A percentile compares a stretch with the other conserved stretches of the same genome.
phyloP scores from a whole-genome alignment of 163 green algal genomes.

The Prototheca cutis region DNA sequence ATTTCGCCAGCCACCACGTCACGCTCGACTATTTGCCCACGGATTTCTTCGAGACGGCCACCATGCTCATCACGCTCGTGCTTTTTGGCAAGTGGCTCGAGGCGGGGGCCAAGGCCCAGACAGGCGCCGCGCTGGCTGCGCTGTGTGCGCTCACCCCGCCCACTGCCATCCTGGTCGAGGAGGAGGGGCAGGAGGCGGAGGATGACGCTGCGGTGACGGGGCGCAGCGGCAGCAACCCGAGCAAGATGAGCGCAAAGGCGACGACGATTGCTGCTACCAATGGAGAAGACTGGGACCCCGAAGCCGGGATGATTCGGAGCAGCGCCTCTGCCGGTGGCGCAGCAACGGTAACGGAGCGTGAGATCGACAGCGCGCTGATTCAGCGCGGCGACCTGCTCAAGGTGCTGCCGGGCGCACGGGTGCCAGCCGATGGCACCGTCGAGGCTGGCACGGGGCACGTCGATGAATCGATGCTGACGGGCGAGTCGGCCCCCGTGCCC shows the following conservation, averaged over 20 bases:
- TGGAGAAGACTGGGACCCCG: too few species aligned
- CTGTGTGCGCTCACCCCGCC: constrained; percentile 7
- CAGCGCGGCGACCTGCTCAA: constrained; percentile 64
- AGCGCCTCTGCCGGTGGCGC: too few species aligned
- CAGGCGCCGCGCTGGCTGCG: constrained; percentile 10
- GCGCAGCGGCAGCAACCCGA: too few species aligned
- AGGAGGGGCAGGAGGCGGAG: not conserved
- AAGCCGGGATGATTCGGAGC: too few species aligned
- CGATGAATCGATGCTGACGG: constrained; percentile 83
- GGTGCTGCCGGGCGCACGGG: constrained; percentile 57
- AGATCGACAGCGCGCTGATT: constrained; percentile 40
- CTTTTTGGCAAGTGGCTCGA: constrained; percentile 94
- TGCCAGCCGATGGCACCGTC: constrained; percentile 71
- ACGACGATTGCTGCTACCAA: too few species aligned
- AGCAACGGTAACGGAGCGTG: not conserved
- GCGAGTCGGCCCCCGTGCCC: constrained; percentile 52
- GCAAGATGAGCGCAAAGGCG: too few species aligned
- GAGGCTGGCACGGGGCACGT: constrained; percentile 49
- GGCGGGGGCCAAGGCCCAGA: constrained; percentile 31
- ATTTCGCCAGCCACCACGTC: constrained; percentile 9
- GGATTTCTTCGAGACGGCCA: constrained; percentile 93
- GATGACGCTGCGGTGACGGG: not conserved
- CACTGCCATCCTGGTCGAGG: constrained; percentile 13
- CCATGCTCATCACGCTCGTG: constrained; percentile 95
- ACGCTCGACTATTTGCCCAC: constrained; percentile 16